phyloP scores from a whole-genome alignment of 305 asterid genomes.

The Euphrasia arctica region DNA sequence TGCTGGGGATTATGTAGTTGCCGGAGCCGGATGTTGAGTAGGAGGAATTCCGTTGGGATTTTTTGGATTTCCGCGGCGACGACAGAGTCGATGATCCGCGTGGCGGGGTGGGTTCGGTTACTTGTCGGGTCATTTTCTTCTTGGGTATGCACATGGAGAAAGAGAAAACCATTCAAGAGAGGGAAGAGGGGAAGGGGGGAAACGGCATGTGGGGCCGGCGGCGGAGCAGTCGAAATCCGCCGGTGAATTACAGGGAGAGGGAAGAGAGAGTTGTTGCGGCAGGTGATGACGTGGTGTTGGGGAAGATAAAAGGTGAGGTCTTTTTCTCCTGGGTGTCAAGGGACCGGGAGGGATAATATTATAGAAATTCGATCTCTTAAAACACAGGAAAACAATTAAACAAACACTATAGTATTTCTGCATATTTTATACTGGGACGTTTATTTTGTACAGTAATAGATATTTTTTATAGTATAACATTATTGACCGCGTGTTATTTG shows the following conservation, averaged over 20 bases:
- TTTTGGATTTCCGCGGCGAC: constrained; percentile 32
- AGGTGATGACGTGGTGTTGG: constrained; percentile 20
- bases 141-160: constrained; percentile 51
- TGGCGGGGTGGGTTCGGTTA: constrained; percentile 30
- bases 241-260: background rate
- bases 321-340: background rate
- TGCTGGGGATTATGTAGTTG: constrained; percentile 38
- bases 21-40: constrained; percentile 30
- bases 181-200: background rate
- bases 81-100: constrained; percentile 21
- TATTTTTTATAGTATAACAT: no score
- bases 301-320: constrained; percentile 24
- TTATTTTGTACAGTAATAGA: no score
- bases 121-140: constrained; percentile 32
- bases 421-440: no score
- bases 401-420: no score
- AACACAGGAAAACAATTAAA: no score
- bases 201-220: constrained; percentile 20
- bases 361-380: no score
- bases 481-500: no score
- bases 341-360: background rate
- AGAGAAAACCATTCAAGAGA: constrained; percentile 24
- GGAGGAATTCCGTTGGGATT: constrained; percentile 23
- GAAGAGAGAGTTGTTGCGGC: constrained; percentile 1
- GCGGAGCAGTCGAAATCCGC: constrained; percentile 25